Evolutionary conservation across 2,329 filamentous ascomycete species (phyloP), one percentile per base, ranked within the genome.

Genomic region (Penicillium sp.): DNA sequence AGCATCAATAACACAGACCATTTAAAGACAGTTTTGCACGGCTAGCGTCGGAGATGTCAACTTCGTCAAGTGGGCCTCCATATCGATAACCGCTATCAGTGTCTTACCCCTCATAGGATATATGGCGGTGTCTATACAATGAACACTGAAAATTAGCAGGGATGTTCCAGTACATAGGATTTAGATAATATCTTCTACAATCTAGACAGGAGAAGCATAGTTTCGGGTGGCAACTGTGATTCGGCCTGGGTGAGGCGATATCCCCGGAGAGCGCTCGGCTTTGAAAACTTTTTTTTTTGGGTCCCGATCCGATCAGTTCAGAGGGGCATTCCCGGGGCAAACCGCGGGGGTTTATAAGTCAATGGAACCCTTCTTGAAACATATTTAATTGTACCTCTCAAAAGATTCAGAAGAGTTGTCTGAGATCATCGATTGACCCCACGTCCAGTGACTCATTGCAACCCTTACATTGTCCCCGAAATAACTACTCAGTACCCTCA

Each of bases 231-330:
- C 39, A 38, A 58, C 45, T 50, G 32, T 51, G 47, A 59, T 19
- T 18, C 3, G 49, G 45, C 51, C n/a, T n/a, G 40, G 54, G 53
- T 47, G 27, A 51, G 44, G 40, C 47, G 39, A 45, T 27, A 56
- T 49, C 56, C 16, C 47, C 26, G 46, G 46, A 26, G 10, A n/a
- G 27, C 56, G 57, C 53, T 52, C 56, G 60, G 57, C 46, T 32
- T 54, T 53, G 41, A 62, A 63, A 61, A 58, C 29, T 48, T 58
- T 61, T 61, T 58, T 50, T 52, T 50, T 38, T 42, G 41, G 45
- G 41, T 46, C 36, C 47, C 46, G 52, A 53, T 32, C 47, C 46
- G 52, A 53, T 39, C 53, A 34, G 38, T 34, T n/a, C 13, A 11
- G 48, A 47, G 35, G 44, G 43, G 35, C 35, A 43, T 32, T 39